Percentiles rank a stretch among this genome's conserved stretches.
These are phyloP conservation scores for Lotus japonicus DNA, from an alignment of 306 rosid species.

Conservation along the genomic window DNA sequence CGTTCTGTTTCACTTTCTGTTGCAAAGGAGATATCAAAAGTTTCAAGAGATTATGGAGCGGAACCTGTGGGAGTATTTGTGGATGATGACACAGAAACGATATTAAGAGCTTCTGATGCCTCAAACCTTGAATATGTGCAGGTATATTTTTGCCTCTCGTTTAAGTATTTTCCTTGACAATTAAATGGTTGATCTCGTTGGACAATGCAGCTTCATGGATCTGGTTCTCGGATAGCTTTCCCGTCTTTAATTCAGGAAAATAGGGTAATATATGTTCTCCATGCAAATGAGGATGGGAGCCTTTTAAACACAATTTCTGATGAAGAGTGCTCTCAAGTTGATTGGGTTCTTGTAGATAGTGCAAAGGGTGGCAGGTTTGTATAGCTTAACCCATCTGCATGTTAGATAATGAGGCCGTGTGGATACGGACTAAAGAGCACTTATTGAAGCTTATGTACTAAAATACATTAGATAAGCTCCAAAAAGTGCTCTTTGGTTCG, in stretches of 20 bases:
- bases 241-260: conserved; percentile 41
- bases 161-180: background rate
- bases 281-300: conserved; percentile 66
- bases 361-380: conserved; percentile 80
- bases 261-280: conserved; percentile 78
- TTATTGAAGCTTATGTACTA: too few species aligned
- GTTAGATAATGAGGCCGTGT: background rate
- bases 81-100: conserved; percentile 69
- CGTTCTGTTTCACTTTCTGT: conserved; percentile 75
- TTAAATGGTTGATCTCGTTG: conserved; percentile 17
- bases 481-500: too few species aligned
- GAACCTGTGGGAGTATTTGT: conserved; percentile 94
- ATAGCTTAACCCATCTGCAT: background rate
- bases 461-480: too few species aligned
- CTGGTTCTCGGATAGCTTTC: conserved; percentile 63
- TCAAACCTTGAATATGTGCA: conserved; percentile 76
- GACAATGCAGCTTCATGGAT: conserved; percentile 81
- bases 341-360: conserved; percentile 82
- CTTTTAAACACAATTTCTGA: conserved; percentile 55
- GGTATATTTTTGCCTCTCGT: conserved; percentile 32
- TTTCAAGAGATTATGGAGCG: conserved; percentile 73
- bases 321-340: conserved; percentile 63
- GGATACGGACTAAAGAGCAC: too few species aligned
- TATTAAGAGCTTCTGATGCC: conserved; percentile 58
- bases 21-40: conserved; percentile 87